Evolutionary conservation across 768 basidiomycete species (phyloP), one percentile per base, ranked within the genome.

Genomic region (Leucogyrophana mollusca): DNA sequence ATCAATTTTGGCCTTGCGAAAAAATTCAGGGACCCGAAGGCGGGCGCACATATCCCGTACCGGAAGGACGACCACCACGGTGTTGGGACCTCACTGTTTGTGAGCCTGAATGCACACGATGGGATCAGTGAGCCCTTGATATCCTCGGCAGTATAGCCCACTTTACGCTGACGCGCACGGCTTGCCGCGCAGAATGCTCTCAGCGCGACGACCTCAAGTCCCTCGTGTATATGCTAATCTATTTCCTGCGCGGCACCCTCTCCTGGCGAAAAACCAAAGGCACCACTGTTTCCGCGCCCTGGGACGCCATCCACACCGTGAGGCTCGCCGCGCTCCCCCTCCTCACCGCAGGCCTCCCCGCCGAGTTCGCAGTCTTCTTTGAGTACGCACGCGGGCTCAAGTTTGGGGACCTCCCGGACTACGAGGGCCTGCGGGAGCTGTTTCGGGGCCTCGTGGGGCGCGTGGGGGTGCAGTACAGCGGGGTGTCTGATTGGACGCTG

Each of bases 371-470:
- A 52, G 79, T 90, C 44, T 76, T 92, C 55, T 87, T 85, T 65
- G 66, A 66, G 36, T 94, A 94, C 67, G 82, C 86, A 17, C 80
- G 91, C 36, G 82, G 82, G 2, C 80, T 94, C 27, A 85, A 85
- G 52, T 94, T 93, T 56, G 89, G 89, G 57, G 91, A 94, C 69
- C 73, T 90, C 33, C 92, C 91, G 9, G 92, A 94, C 65, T 94
- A 94, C 56, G 85, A 83, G 35, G 90, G 90, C 21, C 71, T 93
- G 18, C 76, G 90, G 34, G 78, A 77, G 36, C 76, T 91, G 36
- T 90, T 93, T 64, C 74, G 77, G 13, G 78, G 75, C 3, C 59
- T 85, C 9, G 83, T 77, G 1, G 72, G 69, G 47, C 72, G 77
- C 8, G 64, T 76, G n/a, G 79, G 76, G 1, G 67, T 82, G 6